phyloP scores from a whole-genome alignment of 305 asterid genomes.

The Solanum hybrid region DNA sequence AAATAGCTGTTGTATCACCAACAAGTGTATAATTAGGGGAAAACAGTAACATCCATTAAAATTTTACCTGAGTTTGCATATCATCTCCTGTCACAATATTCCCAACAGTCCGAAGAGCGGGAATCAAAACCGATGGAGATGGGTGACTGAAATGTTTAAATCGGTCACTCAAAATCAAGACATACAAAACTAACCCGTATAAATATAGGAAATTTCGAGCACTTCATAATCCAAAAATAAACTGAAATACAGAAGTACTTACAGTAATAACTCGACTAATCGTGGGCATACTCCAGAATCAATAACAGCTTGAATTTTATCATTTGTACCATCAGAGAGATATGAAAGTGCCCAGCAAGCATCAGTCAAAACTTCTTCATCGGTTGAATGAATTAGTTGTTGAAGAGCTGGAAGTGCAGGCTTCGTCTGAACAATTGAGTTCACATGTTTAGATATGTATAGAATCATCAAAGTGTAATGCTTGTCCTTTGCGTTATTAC shows the following conservation, averaged over 20 bases:
- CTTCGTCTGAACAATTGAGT: conserved; percentile 5
- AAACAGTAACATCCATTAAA: background rate
- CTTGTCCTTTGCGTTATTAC: background rate
- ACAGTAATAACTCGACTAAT: conserved; percentile 68
- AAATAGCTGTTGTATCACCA: background rate
- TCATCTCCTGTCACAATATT: conserved; percentile 98
- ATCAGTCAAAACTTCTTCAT: conserved; percentile 90
- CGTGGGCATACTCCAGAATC: conserved; percentile 86
- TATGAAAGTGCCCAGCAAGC: conserved; percentile 96
- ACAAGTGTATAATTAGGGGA: background rate
- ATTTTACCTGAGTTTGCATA: conserved; percentile 74
- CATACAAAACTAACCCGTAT: background rate
- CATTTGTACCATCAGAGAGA: conserved; percentile 88
- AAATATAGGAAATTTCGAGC: background rate
- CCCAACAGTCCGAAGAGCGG: conserved; percentile 91
- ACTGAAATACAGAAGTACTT: conserved; percentile 28
- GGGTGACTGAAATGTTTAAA: conserved; percentile 52
- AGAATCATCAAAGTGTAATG: background rate
- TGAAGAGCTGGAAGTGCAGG: conserved; percentile 23
- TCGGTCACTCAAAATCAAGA: conserved; percentile 6
- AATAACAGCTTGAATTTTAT: conserved; percentile 84
- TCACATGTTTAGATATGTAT: conserved; percentile 3
- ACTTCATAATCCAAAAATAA: background rate
- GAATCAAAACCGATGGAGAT: conserved; percentile 80
- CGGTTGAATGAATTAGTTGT: conserved; percentile 67